Base-by-base conservation (phyloP, 345 rosid species). In the Carallia pectinifolia region DNA sequence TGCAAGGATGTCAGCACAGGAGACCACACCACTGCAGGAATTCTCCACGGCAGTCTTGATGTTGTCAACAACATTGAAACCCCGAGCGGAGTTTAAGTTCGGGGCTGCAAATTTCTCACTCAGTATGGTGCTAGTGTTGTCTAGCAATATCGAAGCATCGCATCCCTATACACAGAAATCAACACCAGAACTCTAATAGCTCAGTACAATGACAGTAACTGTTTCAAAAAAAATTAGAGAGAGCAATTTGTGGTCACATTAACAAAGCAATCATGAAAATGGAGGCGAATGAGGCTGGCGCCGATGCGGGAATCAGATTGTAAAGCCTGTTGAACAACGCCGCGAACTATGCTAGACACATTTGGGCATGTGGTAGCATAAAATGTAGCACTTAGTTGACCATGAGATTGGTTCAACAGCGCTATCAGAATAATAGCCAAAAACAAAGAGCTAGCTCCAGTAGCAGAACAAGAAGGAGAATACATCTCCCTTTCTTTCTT, bases 211-310 rank as follows among this genome's bases (percentile, higher is more conserved):
- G 59, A 7, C 48, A 23, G 5, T 55, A 27, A 55, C 34, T 7
- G 31, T 55, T 34, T 17, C 13, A 12, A 12, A 23, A 16, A 44
- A 23, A 48, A 30, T 9, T n/a, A 29, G 17, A 18, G 34, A 61
- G 1, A 55, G 53, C 1, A 40, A 60, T 27, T 61, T 36, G 33
- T 27, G 29, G 76, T 69, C 83, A 89, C 96, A 66, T 92, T 27
- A 37, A 92, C 93, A 54, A 92, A 92, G 71, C 97, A 92, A 68
- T 92, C 97, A 58, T 92, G 96, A 76, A 92, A 89, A 72, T 89
- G 96, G 71, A 92, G 90, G 16, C 97, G 90, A 71, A 81, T 80
- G 10, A 92, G 92, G 74, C 91, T 92, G 58, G 94, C 97, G 7
- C 79, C 87, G 29, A 90, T 84, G 55, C 96, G 85, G 7, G 83